phyloP scores from a whole-genome alignment of 257 asterid genomes.

The Primulina tabacum region DNA sequence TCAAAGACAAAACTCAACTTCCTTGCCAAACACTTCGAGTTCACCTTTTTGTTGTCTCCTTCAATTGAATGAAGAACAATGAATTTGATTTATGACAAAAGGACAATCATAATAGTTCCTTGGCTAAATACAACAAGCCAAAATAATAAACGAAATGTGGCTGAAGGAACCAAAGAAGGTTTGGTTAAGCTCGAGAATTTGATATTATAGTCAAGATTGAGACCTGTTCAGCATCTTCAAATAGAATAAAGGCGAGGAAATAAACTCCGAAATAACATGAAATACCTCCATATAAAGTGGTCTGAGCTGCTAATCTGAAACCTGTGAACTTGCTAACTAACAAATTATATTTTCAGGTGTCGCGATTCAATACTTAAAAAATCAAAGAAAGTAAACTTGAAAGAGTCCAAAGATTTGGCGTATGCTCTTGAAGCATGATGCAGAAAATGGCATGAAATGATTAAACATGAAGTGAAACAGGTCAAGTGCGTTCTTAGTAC shows the following conservation, averaged over 20 bases:
- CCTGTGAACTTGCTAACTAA: constrained; percentile 23
- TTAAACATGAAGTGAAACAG: neutral
- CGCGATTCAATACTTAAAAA: constrained; percentile 25
- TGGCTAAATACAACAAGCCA: constrained; percentile 23
- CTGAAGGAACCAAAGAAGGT: constrained; percentile 28
- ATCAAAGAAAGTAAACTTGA: constrained; percentile 19
- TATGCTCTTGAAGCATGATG: constrained; percentile 22
- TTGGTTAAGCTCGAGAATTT: neutral
- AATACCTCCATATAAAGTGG: constrained; percentile 10
- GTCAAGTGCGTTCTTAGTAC: neutral
- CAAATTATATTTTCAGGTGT: constrained; percentile 20
- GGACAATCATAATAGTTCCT: constrained; percentile 21
- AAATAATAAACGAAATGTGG: constrained; percentile 32
- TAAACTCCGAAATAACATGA: constrained; percentile 13
- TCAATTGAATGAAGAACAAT: constrained; percentile 20
- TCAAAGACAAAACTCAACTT: constrained; percentile 24
- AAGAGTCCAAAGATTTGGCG: constrained; percentile 17
- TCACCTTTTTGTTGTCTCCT: constrained; percentile 20
- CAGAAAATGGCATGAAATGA: constrained; percentile 19
- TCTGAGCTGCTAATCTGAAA: constrained; percentile 28
- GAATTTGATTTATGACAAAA: constrained; percentile 24
- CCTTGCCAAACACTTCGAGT: constrained; percentile 31
- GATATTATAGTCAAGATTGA: neutral
- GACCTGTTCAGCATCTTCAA: constrained; percentile 13
- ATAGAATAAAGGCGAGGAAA: constrained; percentile 12